Evolutionary conservation across 176 grass and related monocot species (phyloP).

Genomic region (Puccinellia tenuiflora): DNA sequence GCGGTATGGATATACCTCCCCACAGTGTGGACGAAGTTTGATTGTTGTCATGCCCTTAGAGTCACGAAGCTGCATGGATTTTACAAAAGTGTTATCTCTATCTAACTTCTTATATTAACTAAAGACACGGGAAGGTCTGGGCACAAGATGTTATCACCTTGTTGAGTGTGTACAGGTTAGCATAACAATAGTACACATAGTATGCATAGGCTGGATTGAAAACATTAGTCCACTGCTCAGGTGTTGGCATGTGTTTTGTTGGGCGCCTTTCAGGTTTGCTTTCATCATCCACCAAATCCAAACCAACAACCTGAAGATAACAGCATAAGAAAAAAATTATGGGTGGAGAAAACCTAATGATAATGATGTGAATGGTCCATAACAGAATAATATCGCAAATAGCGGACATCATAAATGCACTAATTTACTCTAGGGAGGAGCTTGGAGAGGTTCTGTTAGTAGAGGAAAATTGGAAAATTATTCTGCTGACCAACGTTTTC

Average conservation of each 20-base stretch:
- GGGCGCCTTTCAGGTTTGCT: conserved; percentile 96
- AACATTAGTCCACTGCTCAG: conserved; percentile 84
- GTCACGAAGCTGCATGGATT: conserved; percentile 56
- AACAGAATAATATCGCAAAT: background rate
- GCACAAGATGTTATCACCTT: conserved; percentile 44
- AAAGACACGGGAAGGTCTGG: background rate
- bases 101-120: background rate
- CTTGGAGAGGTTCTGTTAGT: background rate
- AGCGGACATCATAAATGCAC: background rate
- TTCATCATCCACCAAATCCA: conserved; percentile 99
- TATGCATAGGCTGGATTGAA: conserved; percentile 96
- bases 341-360: background rate
- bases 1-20: conserved; percentile 55
- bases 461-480: background rate
- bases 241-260: conserved; percentile 93
- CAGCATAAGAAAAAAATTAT: background rate
- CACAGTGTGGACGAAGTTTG: conserved; percentile 92
- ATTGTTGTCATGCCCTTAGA: conserved; percentile 89
- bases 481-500: background rate
- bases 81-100: background rate
- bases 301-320: conserved; percentile 70
- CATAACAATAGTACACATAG: conserved; percentile 95
- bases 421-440: background rate
- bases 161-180: conserved; percentile 84
- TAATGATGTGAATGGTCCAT: background rate